phyloP scores from a whole-genome alignment of 1,139 yeast species.

The Suhomyces bolitotheri region DNA sequence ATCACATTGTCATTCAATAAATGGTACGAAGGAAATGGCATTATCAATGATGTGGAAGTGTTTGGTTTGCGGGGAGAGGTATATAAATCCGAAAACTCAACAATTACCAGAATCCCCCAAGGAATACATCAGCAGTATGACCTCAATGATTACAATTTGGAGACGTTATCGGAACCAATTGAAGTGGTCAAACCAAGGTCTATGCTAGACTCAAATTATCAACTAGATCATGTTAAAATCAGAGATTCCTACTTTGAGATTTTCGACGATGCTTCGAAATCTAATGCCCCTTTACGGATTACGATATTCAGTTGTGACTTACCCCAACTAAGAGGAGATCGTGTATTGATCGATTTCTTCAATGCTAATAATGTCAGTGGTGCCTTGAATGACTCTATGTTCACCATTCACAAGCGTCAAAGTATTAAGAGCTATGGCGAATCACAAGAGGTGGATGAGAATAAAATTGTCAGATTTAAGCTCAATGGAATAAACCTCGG shows the following conservation, averaged over 20 bases:
- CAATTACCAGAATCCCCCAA: constrained; percentile 20
- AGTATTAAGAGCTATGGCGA: constrained; percentile 22
- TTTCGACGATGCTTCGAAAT: constrained; percentile 31
- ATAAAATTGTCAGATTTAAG: constrained; percentile 56
- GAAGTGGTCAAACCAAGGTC: constrained; percentile 9
- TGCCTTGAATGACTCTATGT: constrained; percentile 69
- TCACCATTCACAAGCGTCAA: constrained; percentile 65
- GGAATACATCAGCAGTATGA: constrained; percentile 37
- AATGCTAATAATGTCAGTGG: constrained; percentile 73
- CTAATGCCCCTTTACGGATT: constrained; percentile 45
- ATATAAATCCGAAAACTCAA: constrained; percentile 14
- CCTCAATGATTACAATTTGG: constrained; percentile 28
- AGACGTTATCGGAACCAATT: constrained; percentile 14
- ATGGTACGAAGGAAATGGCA: constrained; percentile 70
- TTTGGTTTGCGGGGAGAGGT: constrained; percentile 62
- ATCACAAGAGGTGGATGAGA: constrained; percentile 34
- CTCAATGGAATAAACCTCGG: constrained; percentile 64
- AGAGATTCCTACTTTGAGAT: constrained; percentile 56
- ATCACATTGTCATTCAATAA: constrained; percentile 62
- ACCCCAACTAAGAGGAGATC: constrained; percentile 57
- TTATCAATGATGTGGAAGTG: constrained; percentile 61
- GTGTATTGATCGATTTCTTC: constrained; percentile 63
- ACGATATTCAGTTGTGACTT: constrained; percentile 66
- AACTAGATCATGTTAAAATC: constrained; percentile 51
- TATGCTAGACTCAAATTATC: constrained; percentile 43